Base-by-base conservation (phyloP, 1,139 yeast genomes). In the Kodamaea fungicola region DNA sequence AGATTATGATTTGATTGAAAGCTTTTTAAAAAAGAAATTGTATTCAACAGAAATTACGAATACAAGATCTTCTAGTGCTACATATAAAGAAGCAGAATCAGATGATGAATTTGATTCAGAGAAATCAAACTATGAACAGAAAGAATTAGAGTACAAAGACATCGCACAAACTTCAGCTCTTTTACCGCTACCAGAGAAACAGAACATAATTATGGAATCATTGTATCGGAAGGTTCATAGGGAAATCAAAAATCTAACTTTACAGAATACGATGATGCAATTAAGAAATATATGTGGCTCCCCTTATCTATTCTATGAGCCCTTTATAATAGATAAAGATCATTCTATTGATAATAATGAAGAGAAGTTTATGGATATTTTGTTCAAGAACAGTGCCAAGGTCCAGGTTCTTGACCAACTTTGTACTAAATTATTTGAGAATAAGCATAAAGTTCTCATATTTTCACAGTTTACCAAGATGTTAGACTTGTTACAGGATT, bases 391-490 rank as follows among this genome's bases (percentile, higher is more conserved):
- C 31, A 83, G 95, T 0, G 80, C 89, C 2, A 92, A 92, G 54
- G 59, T 90, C 52, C 80, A 78, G 47, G 62, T 85, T 0, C 62
- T 90, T 30, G 79, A 83, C 41, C 83, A 83, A 51, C 60, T 92
- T 13, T 61, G 83, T 2, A 61, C 59, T 12, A 59, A 89, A 21
- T 44, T 81, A 2, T 50, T 63, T 3, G 45, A 49, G 1, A 24
- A 28, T 5, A 69, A 69, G 4, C 95, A 87, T 56, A 86, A 85
- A 51, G 72, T 86, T 0, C 67, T 90, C 37, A 78, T 90, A 1
- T 90, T 90, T 55, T 79, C 92, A 0, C 97, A 90, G 55, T 89
- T 90, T 58, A 81, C 95, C 1, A 73, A 69, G 31, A 80, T 84
- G 75, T 66, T 90, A 25, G 95, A 90, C 50, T 61, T 90, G 13